Evolutionary conservation across 352 stramenopile genomes (phyloP), one percentile per base, ranked within the genome.

Genomic region (Pythium sukuiense): DNA sequence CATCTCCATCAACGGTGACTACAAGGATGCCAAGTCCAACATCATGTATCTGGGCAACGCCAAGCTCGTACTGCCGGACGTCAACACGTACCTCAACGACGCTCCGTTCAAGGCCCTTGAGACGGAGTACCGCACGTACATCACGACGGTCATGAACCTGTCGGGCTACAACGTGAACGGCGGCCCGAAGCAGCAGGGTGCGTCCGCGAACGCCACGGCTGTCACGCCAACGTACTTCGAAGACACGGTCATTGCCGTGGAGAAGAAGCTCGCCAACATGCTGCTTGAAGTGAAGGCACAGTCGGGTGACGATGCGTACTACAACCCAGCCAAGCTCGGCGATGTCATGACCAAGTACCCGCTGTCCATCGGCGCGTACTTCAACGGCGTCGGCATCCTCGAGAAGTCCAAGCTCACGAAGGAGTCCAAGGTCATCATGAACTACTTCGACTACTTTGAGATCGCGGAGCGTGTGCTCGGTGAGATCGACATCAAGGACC

Each of bases 71-170:
- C 74, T 98, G 11, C 81, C 88, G 0, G 86, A 97, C 65, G 69
- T 85, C 26, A 93, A 94, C 70, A 97, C 97, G 70, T 94, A 98
- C 59, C 87, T 92, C 61, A 83, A 98, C 61, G 58, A 64, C 3
- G 52, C 69, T 20, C 71, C 73, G 13, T 77, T 78, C 16, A 33
- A 67, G 16, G 32, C 64, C 32, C 53, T 83, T 20, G 77, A 86
- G 58, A 67, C 65, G n/a, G 66, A 72, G 18, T 71, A 76, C 60
- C 66, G 69, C 41, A 30, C 57, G 35, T 86, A 83, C 68, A 80
- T 77, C n/a, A 75, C 72, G 3, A 81, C 72, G 48, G 62, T 88
- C n/a, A 60, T 86, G 45, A 76, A 59, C 46, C 59, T 85, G 2
- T 67, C 70, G 9, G 77, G 70, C 41, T 67, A 67, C 65, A 67